These are phyloP conservation scores for Boletus pseudo-olivaceus DNA, from an alignment of 768 basidiomycete genomes.

Conservation along the genomic window DNA sequence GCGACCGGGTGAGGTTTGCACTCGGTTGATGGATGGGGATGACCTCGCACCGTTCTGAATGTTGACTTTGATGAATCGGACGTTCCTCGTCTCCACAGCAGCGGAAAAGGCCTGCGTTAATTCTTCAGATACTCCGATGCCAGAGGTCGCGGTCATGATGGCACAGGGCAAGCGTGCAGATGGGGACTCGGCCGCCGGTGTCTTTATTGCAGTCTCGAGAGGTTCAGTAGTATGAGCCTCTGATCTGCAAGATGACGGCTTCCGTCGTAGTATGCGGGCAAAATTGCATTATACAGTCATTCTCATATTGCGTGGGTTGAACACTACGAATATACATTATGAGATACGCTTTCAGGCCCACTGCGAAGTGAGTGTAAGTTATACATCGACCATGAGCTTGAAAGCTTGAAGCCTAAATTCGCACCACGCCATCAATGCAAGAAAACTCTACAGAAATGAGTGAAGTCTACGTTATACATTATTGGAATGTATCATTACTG, in stretches of 20 bases:
- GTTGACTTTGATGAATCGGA: conserved; percentile 74
- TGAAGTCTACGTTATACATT: conserved; percentile 34
- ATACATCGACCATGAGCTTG: too few species aligned
- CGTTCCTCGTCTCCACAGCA: conserved; percentile 46
- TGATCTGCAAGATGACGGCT: not conserved
- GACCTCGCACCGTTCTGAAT: conserved; percentile 65
- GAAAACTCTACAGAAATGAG: conserved; percentile 13
- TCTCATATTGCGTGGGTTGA: too few species aligned
- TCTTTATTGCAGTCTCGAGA: not conserved
- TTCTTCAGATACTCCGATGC: conserved; percentile 60
- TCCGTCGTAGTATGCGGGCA: too few species aligned
- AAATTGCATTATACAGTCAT: too few species aligned
- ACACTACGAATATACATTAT: too few species aligned
- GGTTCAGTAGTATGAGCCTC: not conserved
- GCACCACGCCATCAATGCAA: conserved; percentile 6
- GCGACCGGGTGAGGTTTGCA: conserved; percentile 24
- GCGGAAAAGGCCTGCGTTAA: conserved; percentile 56
- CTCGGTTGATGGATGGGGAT: conserved; percentile 2
- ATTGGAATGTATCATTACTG: conserved; percentile 31
- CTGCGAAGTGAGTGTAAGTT: too few species aligned
- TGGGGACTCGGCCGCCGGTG: not conserved
- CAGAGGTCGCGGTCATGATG: conserved; percentile 70
- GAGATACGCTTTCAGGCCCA: too few species aligned
- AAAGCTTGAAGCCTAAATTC: not conserved
- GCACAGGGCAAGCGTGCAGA: not conserved